Evolutionary conservation across 106 monocot genomes (phyloP).

Genomic region (Phalaenopsis equestris): DNA sequence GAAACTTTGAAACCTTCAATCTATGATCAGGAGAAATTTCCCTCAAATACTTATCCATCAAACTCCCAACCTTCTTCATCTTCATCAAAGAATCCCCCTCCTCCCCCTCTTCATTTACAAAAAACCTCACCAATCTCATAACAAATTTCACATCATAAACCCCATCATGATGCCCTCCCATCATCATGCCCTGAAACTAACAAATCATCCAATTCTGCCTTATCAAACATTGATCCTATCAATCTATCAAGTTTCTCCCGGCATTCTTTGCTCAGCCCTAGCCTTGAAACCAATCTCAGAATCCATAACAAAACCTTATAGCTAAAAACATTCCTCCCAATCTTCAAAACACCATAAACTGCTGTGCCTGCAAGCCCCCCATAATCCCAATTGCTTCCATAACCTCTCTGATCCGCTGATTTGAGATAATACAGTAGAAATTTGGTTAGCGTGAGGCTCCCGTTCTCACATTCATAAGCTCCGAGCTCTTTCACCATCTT

Average conservation of each 20-base stretch:
- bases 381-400: constrained; percentile 1
- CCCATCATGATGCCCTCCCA: constrained; percentile 36
- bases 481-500: constrained; percentile 37
- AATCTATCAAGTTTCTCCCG: constrained; percentile 67
- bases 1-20: constrained; percentile 69
- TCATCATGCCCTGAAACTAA: constrained; percentile 57
- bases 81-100: constrained; percentile 32
- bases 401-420: constrained; percentile 2
- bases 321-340: constrained; percentile 54
- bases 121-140: constrained; percentile 68
- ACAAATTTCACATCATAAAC: constrained; percentile 90
- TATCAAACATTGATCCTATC: constrained; percentile 63
- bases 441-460: constrained; percentile 48
- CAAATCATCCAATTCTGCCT: constrained; percentile 82
- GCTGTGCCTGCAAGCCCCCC: constrained; percentile 76
- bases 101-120: constrained; percentile 32
- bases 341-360: constrained; percentile 58
- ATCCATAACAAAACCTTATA: constrained; percentile 86
- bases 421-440: constrained; percentile 68
- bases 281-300: constrained; percentile 51
- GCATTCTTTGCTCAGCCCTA: constrained; percentile 46
- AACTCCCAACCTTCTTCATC: constrained; percentile 78
- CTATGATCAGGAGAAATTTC: constrained; percentile 89
- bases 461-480: constrained; percentile 49
- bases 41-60: constrained; percentile 77